Conservation (phyloP, 352 stramenopile species). For the Globisporangium yorkense region DNA sequence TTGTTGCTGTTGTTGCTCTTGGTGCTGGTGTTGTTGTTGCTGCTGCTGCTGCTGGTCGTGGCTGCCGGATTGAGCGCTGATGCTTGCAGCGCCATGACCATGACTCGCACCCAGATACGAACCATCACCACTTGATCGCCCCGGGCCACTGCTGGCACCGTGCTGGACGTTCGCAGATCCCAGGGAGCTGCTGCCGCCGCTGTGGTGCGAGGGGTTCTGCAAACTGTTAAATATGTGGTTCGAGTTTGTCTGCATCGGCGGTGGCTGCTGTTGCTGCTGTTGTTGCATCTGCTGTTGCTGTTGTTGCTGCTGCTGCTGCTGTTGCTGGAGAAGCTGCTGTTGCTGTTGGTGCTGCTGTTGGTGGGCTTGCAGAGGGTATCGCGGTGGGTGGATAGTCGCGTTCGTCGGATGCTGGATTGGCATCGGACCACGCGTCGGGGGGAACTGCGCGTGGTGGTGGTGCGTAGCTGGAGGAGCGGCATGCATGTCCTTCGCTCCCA, state of each 20-base stretch:
- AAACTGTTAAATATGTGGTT: slow-evolving; percentile 14
- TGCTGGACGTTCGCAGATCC: background rate
- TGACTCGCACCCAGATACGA: background rate
- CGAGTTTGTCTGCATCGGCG: slow-evolving; percentile 8
- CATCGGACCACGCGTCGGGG: slow-evolving; percentile 11
- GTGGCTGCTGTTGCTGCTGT: background rate
- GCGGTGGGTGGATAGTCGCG: slow-evolving; percentile 1
- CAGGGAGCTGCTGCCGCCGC: slow-evolving; percentile 1
- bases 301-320: slow-evolving; percentile 3
- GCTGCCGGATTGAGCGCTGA: background rate
- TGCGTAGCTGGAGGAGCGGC: background rate
- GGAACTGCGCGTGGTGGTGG: slow-evolving; percentile 10
- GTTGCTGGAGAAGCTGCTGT: slow-evolving; percentile 2
- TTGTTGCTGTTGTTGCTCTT: background rate
- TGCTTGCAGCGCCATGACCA: background rate
- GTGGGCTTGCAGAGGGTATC: slow-evolving; percentile 7
- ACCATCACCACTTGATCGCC: background rate
- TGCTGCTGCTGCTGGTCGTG: background rate
- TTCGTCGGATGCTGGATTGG: slow-evolving; percentile 8
- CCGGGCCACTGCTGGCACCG: background rate
- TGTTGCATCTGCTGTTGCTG: slow-evolving; percentile 4
- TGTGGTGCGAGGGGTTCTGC: slow-evolving; percentile 3
- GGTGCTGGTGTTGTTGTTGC: background rate
- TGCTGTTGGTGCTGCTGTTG: slow-evolving; percentile 7
- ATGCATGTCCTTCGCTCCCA: slow-evolving; percentile 1